Evolutionary conservation across 768 basidiomycete genomes (phyloP).

Genomic region (Naematelia encephala): DNA sequence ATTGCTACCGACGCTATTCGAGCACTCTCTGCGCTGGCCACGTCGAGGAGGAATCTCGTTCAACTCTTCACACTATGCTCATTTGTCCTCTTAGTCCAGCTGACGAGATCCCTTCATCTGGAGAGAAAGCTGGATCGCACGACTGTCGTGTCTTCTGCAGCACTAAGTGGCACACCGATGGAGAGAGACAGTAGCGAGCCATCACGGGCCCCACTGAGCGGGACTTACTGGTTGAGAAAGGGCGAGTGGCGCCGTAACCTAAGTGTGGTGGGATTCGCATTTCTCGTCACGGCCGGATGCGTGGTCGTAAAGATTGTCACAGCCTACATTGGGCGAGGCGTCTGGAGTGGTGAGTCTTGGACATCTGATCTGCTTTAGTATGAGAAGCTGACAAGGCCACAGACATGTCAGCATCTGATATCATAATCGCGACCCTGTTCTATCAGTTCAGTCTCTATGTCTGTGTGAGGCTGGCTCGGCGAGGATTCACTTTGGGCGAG

Average conservation of each 20-base stretch:
- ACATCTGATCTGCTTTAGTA: neutral
- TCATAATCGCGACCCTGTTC: slow-evolving; percentile 68
- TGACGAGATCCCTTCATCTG: slow-evolving; percentile 70
- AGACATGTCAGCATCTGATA: slow-evolving; percentile 79
- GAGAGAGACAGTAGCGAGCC: slow-evolving; percentile 33
- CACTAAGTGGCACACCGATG: slow-evolving; percentile 3
- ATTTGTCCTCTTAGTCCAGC: slow-evolving; percentile 72
- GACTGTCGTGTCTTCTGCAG: neutral
- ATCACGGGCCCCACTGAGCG: neutral
- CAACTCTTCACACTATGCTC: slow-evolving; percentile 78
- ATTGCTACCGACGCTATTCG: slow-evolving; percentile 48
- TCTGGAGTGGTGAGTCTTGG: slow-evolving; percentile 45
- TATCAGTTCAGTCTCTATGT: slow-evolving; percentile 90
- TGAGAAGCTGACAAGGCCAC: neutral
- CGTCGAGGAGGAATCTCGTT: slow-evolving; percentile 71
- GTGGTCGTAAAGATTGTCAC: slow-evolving; percentile 43
- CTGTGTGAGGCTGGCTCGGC: slow-evolving; percentile 81
- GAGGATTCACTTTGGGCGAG: slow-evolving; percentile 94
- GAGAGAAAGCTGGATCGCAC: slow-evolving; percentile 54
- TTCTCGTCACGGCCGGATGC: slow-evolving; percentile 44
- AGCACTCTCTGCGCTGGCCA: slow-evolving; percentile 52
- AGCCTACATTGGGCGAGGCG: slow-evolving; percentile 35
- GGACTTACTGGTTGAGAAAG: slow-evolving; percentile 36
- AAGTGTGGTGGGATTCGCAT: slow-evolving; percentile 45
- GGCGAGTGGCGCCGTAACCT: slow-evolving; percentile 45